Conservation (phyloP, 768 basidiomycete species). For the Auricularia sp. region DNA sequence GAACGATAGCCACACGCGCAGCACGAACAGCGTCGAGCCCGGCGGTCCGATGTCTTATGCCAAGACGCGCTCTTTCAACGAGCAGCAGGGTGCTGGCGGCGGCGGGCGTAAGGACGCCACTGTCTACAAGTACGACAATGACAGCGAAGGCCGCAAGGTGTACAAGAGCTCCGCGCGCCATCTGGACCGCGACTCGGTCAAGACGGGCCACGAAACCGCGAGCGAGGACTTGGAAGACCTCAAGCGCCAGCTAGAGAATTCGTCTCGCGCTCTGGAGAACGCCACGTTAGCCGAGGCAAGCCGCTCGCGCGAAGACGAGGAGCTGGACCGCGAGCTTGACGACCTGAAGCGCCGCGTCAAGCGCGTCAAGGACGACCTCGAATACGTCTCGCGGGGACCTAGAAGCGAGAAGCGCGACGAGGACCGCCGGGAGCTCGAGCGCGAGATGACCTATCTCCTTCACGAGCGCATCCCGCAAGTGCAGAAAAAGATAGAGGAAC, state of each 20-base stretch:
- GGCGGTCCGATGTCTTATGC: constrained; percentile 47
- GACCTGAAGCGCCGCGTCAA: constrained; percentile 78
- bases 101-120: constrained; percentile 75
- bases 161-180: constrained; percentile 80
- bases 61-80: constrained; percentile 63
- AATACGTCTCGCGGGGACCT: constrained; percentile 71
- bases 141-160: constrained; percentile 39
- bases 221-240: constrained; percentile 30
- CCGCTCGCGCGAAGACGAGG: constrained; percentile 74
- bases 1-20: constrained; percentile 60
- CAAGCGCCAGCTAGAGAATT: constrained; percentile 25
- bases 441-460: constrained; percentile 75
- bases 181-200: constrained; percentile 72
- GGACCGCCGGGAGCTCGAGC: constrained; percentile 75
- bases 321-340: constrained; percentile 79
- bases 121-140: constrained; percentile 73
- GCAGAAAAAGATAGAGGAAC: constrained; percentile 69
- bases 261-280: constrained; percentile 64
- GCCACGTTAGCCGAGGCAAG: constrained; percentile 50
- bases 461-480: constrained; percentile 89
- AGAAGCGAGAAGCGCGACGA: constrained; percentile 67
- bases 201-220: constrained; percentile 56
- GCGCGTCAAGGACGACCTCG: constrained; percentile 83
- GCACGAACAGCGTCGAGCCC: constrained; percentile 39
- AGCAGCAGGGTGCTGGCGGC: constrained; percentile 39